Evolutionary conservation across 306 rosid genomes (phyloP).

Genomic region (Vigna nakashimae): DNA sequence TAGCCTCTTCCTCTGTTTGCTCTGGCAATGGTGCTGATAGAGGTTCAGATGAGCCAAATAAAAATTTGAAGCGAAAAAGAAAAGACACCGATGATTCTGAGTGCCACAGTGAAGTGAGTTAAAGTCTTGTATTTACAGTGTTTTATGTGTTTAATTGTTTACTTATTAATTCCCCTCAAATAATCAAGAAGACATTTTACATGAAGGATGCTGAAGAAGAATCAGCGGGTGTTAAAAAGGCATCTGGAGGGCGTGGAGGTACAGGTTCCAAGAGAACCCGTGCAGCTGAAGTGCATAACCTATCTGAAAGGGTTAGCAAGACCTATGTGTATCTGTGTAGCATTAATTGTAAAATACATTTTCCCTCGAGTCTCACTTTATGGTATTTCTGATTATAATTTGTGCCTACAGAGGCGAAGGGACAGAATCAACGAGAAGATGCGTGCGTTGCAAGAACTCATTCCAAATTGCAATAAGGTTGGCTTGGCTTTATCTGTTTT

Average conservation of each 20-base stretch:
- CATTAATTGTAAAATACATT: slow-evolving; percentile 5
- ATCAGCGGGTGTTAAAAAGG: slow-evolving; percentile 70
- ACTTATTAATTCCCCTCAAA: slow-evolving; percentile 37
- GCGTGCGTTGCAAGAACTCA: slow-evolving; percentile 97
- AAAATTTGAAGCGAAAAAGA: slow-evolving; percentile 73
- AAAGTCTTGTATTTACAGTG: slow-evolving; percentile 26
- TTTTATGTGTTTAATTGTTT: slow-evolving; percentile 24
- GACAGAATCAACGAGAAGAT: slow-evolving; percentile 98
- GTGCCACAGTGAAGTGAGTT: slow-evolving; percentile 93
- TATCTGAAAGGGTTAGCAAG: slow-evolving; percentile 93
- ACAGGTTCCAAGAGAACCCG: slow-evolving; percentile 86
- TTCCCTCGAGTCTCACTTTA: slow-evolving; percentile 21
- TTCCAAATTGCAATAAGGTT: slow-evolving; percentile 99
- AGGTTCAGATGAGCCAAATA: slow-evolving; percentile 62
- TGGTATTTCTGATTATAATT: slow-evolving; percentile 43
- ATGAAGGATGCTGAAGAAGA: slow-evolving; percentile 92
- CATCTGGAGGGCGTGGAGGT: slow-evolving; percentile 55
- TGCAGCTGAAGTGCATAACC: slow-evolving; percentile 99
- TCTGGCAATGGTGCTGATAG: slow-evolving; percentile 79
- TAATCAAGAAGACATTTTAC: slow-evolving; percentile 46
- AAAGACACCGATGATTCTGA: slow-evolving; percentile 84
- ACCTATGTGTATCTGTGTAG: slow-evolving; percentile 21
- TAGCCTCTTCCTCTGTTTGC: slow-evolving; percentile 87
- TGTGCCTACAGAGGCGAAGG: slow-evolving; percentile 79
- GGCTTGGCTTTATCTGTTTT: not conserved